Conservation (phyloP, 345 rosid genomes). For the rapeseed (Brassica napus) region DNA sequence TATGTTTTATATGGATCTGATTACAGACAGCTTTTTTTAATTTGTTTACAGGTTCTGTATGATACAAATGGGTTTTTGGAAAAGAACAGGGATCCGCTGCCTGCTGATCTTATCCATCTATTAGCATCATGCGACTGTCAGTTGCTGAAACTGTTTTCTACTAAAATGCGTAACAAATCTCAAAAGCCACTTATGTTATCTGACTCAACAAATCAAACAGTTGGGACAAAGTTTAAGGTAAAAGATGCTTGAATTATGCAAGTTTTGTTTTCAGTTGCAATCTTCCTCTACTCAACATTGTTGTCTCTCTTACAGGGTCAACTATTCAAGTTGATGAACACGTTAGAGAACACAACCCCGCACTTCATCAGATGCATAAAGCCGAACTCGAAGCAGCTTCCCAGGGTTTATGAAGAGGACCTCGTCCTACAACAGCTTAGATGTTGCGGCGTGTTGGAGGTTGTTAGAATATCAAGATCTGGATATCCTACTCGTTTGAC, state of each 20-base stretch:
- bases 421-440: slow-evolving; percentile 80
- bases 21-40: background rate
- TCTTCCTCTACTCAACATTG: background rate
- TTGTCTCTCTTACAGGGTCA: slow-evolving; percentile 55
- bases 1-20: background rate
- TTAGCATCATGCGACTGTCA: slow-evolving; percentile 65
- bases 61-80: slow-evolving; percentile 93
- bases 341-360: slow-evolving; percentile 79
- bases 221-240: slow-evolving; percentile 85
- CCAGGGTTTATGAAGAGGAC: slow-evolving; percentile 63
- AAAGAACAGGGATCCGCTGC: slow-evolving; percentile 86
- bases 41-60: slow-evolving; percentile 45
- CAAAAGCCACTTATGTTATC: slow-evolving; percentile 41
- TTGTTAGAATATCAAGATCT: slow-evolving; percentile 82
- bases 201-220: slow-evolving; percentile 65
- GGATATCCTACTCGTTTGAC: slow-evolving; percentile 89
- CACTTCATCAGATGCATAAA: slow-evolving; percentile 92
- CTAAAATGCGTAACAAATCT: slow-evolving; percentile 46
- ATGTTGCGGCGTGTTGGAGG: slow-evolving; percentile 85
- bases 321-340: slow-evolving; percentile 87
- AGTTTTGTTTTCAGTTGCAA: slow-evolving; percentile 19
- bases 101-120: slow-evolving; percentile 57
- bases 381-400: slow-evolving; percentile 71
- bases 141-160: slow-evolving; percentile 54
- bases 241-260: slow-evolving; percentile 13